Conservation (phyloP, 2,329 filamentous ascomycete genomes). For the Colletotrichum tamarilloi region DNA sequence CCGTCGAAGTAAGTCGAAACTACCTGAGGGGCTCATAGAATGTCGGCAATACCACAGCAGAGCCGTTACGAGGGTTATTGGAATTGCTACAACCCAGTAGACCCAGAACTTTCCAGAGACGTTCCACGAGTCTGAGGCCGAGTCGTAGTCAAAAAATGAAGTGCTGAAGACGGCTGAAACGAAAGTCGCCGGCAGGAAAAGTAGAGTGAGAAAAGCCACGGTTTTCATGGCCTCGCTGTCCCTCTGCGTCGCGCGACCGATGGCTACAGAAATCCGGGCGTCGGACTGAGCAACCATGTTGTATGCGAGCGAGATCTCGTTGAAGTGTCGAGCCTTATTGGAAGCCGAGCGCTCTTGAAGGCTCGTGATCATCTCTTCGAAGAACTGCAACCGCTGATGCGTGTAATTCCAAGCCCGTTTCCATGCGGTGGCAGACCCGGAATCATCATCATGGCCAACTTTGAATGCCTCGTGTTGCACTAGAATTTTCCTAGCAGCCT, state of each 20-base stretch:
- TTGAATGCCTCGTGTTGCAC: conserved; percentile 43
- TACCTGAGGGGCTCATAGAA: not conserved
- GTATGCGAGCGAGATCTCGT: conserved; percentile 66
- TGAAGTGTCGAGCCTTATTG: conserved; percentile 58
- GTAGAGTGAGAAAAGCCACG: conserved; percentile 58
- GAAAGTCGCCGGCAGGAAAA: conserved; percentile 64
- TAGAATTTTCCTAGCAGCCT: conserved; percentile 46
- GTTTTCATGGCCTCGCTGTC: conserved; percentile 65
- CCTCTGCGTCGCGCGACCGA: conserved; percentile 50
- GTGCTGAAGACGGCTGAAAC: conserved; percentile 60
- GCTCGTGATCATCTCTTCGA: conserved; percentile 46
- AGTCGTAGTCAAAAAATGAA: conserved; percentile 52
- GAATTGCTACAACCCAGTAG: conserved; percentile 47
- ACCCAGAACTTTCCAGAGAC: conserved; percentile 49
- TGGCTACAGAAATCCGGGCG: conserved; percentile 49
- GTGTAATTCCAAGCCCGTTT: conserved; percentile 38
- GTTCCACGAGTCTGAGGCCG: conserved; percentile 40
- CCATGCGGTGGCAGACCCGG: conserved; percentile 1
- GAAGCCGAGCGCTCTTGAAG: conserved; percentile 49
- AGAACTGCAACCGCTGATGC: conserved; percentile 46
- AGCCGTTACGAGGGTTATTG: conserved; percentile 41
- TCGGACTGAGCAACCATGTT: conserved; percentile 57
- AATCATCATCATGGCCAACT: not conserved
- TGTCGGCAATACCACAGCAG: conserved; percentile 38
- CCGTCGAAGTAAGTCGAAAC: not conserved